Evolutionary conservation across 768 basidiomycete species (phyloP).

Genomic region (Neoboletus brunneissimus): DNA sequence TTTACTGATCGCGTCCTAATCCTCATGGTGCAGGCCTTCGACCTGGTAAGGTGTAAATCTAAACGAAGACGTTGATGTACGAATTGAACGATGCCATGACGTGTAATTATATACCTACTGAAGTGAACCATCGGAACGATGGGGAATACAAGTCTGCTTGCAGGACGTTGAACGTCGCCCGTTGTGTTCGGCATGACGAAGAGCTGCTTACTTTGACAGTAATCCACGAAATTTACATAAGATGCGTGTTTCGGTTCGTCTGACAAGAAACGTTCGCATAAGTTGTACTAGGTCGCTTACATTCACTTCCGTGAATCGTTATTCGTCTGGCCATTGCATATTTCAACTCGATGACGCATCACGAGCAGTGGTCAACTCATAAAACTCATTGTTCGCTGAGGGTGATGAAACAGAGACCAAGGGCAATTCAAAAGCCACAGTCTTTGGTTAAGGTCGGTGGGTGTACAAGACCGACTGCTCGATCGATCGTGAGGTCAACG

Average conservation of each 20-base stretch:
- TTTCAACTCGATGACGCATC: not conserved
- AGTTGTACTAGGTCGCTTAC: not conserved
- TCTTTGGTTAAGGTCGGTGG: no score
- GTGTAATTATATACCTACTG: not conserved
- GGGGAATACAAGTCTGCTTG: not conserved
- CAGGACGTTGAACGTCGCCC: not conserved
- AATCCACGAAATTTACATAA: not conserved
- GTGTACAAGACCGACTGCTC: no score
- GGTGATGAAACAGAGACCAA: no score
- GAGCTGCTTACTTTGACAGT: not conserved
- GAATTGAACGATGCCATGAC: not conserved
- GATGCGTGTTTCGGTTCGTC: not conserved
- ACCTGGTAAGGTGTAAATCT: slow-evolving; percentile 9
- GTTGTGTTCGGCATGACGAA: not conserved
- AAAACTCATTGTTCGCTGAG: no score
- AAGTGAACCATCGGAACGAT: not conserved
- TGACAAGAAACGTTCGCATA: not conserved
- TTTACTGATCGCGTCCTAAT: not conserved
- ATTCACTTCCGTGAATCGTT: not conserved
- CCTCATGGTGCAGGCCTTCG: slow-evolving; percentile 7
- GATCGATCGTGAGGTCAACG: no score
- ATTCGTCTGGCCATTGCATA: not conserved
- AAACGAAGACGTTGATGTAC: not conserved
- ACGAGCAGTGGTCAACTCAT: no score
- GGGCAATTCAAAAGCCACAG: no score